phyloP scores from a whole-genome alignment of 805 yeast species.

The Candida insectorum region DNA sequence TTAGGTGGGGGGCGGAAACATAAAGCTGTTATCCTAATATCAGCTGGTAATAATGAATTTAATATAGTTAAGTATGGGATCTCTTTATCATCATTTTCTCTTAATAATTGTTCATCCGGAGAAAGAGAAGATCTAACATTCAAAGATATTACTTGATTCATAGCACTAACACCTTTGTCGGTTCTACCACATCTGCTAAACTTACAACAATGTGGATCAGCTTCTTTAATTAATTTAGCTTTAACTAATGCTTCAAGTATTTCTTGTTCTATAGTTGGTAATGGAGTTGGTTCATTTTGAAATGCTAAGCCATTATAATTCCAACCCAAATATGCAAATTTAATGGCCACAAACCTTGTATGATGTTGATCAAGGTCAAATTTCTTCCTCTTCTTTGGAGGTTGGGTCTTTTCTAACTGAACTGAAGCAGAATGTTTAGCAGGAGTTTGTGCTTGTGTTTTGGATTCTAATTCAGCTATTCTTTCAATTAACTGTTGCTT shows the following conservation, averaged over 20 bases:
- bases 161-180: slow-evolving; percentile 94
- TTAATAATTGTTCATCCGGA: slow-evolving; percentile 57
- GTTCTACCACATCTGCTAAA: slow-evolving; percentile 95
- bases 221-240: slow-evolving; percentile 60
- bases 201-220: slow-evolving; percentile 58
- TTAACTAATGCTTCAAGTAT: slow-evolving; percentile 68
- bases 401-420: slow-evolving; percentile 1
- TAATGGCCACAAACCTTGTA: slow-evolving; percentile 70
- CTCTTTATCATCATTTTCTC: slow-evolving; percentile 60
- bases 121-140: slow-evolving; percentile 67
- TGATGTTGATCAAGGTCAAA: slow-evolving; percentile 65
- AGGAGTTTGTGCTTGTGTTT: slow-evolving; percentile 1
- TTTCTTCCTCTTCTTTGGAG: slow-evolving; percentile 26
- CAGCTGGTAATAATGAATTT: slow-evolving; percentile 76
- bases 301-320: slow-evolving; percentile 85
- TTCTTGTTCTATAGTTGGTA: slow-evolving; percentile 83
- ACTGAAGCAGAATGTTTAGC: not conserved
- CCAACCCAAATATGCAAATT: slow-evolving; percentile 93
- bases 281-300: slow-evolving; percentile 70
- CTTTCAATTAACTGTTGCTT: slow-evolving; percentile 59
- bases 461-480: slow-evolving; percentile 53
- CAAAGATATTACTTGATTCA: slow-evolving; percentile 89
- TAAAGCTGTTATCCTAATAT: slow-evolving; percentile 77
- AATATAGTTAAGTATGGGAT: slow-evolving; percentile 72
- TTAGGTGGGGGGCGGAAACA: slow-evolving; percentile 77